Evolutionary conservation across 1,284 basidiomycete genomes (phyloP), one percentile per base, ranked within the genome.

Genomic region (Ustilago crameri): DNA sequence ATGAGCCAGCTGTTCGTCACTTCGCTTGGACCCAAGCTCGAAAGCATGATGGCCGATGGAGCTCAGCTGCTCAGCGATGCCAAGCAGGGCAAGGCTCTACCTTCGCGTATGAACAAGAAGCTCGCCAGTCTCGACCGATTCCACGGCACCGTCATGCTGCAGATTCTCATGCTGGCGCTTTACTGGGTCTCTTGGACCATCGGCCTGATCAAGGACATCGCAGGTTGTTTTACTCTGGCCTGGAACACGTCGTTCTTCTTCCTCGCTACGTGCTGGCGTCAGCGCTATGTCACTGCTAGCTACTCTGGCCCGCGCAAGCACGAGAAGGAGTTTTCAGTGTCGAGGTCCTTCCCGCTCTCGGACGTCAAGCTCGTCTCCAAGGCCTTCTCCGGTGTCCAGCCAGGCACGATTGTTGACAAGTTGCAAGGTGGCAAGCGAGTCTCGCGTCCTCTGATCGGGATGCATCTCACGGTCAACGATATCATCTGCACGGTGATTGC

Each of bases 401-500:
- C 78, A 3, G 80, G 80, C 12, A 65, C 68, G 20, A 32, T 61
- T 37, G 34, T 62, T 9, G 76, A 80, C 35, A 58, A 62, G 35
- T 42, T 75, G 26, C 66, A 63, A 9, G 62, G 68, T 12, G 68
- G 61, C 3, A 61, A 55, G 38, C 51, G 58, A 15, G 42, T 48
- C 51, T 59, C 70, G 18, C 44, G 56, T 8, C 70, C 70, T 12
- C 15, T 67, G 23, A 60, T 73, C 37, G 70, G 70, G 2, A 66
- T 67, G 8, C 80, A 82, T 52, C 52, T 82, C 12, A 82, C 81
- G 14, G 71, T 82, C 53, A 82, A 82, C 55, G 81, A 82, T 34
- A 68, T 82, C 18, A 66, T 80, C 23, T 74, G 71, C 57, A 75
- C 78, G 34, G 64, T 82, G 45, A 71, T 82, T 12, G 74, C 78